Base-by-base conservation (phyloP, 352 stramenopile species). In the Thalassiosira gravida region DNA sequence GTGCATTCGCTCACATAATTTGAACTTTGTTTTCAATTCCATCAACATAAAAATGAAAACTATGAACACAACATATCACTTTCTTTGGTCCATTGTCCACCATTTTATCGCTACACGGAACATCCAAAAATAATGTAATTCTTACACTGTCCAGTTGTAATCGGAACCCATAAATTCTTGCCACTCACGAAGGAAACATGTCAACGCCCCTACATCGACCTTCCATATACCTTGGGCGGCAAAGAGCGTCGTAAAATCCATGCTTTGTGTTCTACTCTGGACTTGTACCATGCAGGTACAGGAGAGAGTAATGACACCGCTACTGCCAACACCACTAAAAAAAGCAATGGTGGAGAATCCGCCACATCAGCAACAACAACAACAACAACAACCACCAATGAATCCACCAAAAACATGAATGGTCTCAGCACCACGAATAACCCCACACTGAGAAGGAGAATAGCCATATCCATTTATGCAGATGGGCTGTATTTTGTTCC, bases 191-290 rank as follows among this genome's bases (percentile, higher is more conserved):
- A 35, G 3, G 56, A 80, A 27, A 42, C 71, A 1, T 82, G 89
- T n/a, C 25, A 44, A 66, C 57, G 62, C 24, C 86, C 88, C 3
- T 93, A 85, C 46, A 56, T 92, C 58, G 66, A 78, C 22, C 66
- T 94, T 14, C 87, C 89, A 32, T 66, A 69, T 59, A 80, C 65
- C 35, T 59, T 94, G 11, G 80, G 55, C 7, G n/a, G 16, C 5
- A 87, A 86, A 37, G 74, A 94, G 67, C 83, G 89, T 20, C 55
- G 67, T 13, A 68, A 73, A 2, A 77, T 94, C 32, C 87, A 94
- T 76, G 56, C 83, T 39, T 49, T 90, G 8, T 92, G 86, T 72
- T 75, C 83, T 63, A 27, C 35, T 25, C 53, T 91, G 2, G 75
- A 91, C 66, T 83, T 90, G 29, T 77, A 80, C 50, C 76, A 84